Evolutionary conservation across 345 rosid genomes (phyloP), one percentile per base, ranked within the genome.

Genomic region (Eucalyptus brandiana): DNA sequence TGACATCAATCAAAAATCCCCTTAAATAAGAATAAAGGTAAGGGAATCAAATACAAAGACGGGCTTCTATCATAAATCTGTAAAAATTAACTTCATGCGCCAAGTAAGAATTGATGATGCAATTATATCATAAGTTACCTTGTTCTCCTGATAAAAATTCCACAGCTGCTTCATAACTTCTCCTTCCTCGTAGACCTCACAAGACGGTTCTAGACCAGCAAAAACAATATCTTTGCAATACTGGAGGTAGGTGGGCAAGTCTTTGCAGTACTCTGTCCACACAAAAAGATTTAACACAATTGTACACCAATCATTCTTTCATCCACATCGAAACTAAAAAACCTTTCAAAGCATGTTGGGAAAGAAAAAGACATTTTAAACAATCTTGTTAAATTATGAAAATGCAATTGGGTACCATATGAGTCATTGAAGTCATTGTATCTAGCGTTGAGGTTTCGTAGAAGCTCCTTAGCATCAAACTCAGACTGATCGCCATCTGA

Each of bases 141-240:
- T 92, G 83, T 91, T 92, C 32, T 89, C 91, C 89, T 90, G 89
- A 93, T 94, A 96, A 90, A 90, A 92, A n/a, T 92, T 90, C 98
- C 97, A 94, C 58, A 97, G 81, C 76, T 93, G 93, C 86, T 92
- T 16, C 30, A 86, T 87, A 72, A 54, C 72, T 44, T 44, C 42
- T 87, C 32, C 54, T 65, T 89, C 86, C 37, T 87, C 88, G 3
- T 30, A 49, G 60, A 76, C 90, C 67, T 89, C 88, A 34, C 49
- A 89, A 47, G 85, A 34, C 1, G 87, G 50, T 65, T 67, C 90
- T 26, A 86, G 56, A 56, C 86, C 90, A 86, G 90, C 90, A 86
- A 89, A 89, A 50, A 89, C 85, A 50, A 89, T 86, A 44, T 89
- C 88, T 80, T 89, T 89, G 60, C 90, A 89, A 67, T 86, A 89